Base-by-base conservation (phyloP, 2,329 filamentous ascomycete species). In the Neofusicoccum laricinum region DNA sequence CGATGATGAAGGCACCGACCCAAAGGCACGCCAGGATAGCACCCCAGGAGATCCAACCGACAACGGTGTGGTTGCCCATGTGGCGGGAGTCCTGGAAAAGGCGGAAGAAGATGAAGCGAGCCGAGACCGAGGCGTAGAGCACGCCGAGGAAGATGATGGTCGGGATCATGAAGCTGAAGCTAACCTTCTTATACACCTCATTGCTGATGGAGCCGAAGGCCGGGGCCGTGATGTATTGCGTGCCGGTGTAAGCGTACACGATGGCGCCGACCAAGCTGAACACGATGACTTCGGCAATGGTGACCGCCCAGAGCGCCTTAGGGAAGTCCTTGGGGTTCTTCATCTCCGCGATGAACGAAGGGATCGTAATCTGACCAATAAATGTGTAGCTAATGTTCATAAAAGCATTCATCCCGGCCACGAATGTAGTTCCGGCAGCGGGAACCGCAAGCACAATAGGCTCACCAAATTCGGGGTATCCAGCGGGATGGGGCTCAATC, bases 311-410 rank as follows among this genome's bases (percentile, higher is more conserved):
- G 1, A 97, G 85, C 2, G 93, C 92, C 78, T 97, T 97, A 70
- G 92, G 92, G 73, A 97, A 97, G 69, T 97, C 93, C 64, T 85
- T 88, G 1, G 84, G 86, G 51, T 87, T 81, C 73, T 85, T 90
- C 93, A 97, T 97, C 77, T 97, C 93, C 3, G 93, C 93, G 68
- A 97, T 97, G 80, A 97, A 97, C 70, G 90, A 94, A 0, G 93
- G 93, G 14, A 97, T 84, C 0, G 93, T 97, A 71, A 97, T 96
- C 75, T 97, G 93, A 0, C 93, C 93, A 69, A 97, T 97, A 74
- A 97, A 97, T 0, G 93, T 97, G 76, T 97, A 97, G 78, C 89
- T 92, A 73, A 97, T 97, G 78, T 97, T 97, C 75, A 97, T 84
- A 78, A 97, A 97, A 0, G 93, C 93, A 61, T 88, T 92, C 84